Base-by-base conservation (phyloP, 164 flowering plant genomes). In the Sedum album region DNA sequence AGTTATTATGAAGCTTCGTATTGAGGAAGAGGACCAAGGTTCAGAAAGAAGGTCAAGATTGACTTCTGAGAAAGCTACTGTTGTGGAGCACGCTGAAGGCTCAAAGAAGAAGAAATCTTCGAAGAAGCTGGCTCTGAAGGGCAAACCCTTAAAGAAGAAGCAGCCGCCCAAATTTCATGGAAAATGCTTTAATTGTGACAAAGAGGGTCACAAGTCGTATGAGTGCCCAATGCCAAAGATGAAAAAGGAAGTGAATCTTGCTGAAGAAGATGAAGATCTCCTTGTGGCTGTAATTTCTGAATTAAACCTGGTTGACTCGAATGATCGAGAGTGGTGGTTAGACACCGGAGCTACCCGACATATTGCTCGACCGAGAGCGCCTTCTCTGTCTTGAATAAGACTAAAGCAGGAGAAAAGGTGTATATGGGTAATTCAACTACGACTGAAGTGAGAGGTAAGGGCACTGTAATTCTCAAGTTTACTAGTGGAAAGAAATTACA, bases 21-120 rank as follows among this genome's bases (percentile, higher is more conserved):
- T 61, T 31, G 57, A 69, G 30, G 66, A 69, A n/a, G 66, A 69
- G 2, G 61, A 69, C 26, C 15, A 17, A 21, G 26, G 23, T 2
- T 31, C 62, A 31, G 28, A 68, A 1, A 51, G 41, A 42, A 49
- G 18, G 57, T 3, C 20, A 0, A 17, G 9, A 48, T 5, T 20
- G 21, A 17, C 6, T 4, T 18, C 21, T 17, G 21, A 48, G 6
- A 17, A 9, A 20, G 53, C 21, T 18, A 48, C 17, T 20, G 23
- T 48, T 3, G 53, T 48, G 23, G 9, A 48, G 9, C 53, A 48
- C 6, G n/a, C 9, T 17, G n/a, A 20, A 20, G 20, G 53, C 21
- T 48, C 6, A n/a, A n/a, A 2, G n/a, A 18, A 48, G 9, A 48
- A 17, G n/a, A 48, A 17, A 18, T 20, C 21, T 18, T 48, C 53